Conservation (phyloP, 495 filamentous ascomycete species). For the Apiosordaria backusii region DNA sequence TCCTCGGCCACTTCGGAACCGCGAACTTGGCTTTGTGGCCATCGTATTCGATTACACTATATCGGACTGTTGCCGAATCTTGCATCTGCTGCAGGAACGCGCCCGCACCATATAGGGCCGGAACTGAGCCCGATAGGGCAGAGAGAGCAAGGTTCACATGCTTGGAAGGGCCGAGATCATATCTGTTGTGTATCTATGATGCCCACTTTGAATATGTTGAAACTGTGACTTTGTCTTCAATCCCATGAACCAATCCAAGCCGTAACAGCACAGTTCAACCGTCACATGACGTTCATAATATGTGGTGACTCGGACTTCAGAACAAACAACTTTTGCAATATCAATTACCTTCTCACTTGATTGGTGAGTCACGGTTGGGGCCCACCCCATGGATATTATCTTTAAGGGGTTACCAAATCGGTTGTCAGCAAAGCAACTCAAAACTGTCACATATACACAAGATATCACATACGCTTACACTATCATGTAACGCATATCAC, state of each 20-base stretch:
- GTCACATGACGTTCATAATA: background rate
- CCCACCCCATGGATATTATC: background rate
- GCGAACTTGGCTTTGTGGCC: background rate
- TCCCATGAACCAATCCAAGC: background rate
- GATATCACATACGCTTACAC: background rate
- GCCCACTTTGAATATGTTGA: background rate
- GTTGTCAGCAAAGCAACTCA: background rate
- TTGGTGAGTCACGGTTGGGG: background rate
- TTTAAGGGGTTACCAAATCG: background rate
- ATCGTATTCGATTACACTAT: background rate
- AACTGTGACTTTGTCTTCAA: background rate
- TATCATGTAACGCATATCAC: too few relatives aligned
- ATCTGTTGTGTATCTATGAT: background rate
- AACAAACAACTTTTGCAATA: background rate
- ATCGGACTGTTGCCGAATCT: background rate
- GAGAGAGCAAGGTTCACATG: conserved; percentile 2
- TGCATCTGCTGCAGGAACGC: background rate
- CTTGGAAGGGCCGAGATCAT: background rate
- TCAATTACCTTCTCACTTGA: background rate
- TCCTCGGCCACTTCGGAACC: background rate
- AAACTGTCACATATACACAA: background rate
- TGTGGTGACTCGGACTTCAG: background rate
- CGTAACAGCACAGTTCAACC: background rate
- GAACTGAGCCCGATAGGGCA: background rate
- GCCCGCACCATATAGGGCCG: background rate